These are phyloP conservation scores for Laburnicola sp. DNA, from an alignment of 2,329 filamentous ascomycete genomes.

Conservation along the genomic window DNA sequence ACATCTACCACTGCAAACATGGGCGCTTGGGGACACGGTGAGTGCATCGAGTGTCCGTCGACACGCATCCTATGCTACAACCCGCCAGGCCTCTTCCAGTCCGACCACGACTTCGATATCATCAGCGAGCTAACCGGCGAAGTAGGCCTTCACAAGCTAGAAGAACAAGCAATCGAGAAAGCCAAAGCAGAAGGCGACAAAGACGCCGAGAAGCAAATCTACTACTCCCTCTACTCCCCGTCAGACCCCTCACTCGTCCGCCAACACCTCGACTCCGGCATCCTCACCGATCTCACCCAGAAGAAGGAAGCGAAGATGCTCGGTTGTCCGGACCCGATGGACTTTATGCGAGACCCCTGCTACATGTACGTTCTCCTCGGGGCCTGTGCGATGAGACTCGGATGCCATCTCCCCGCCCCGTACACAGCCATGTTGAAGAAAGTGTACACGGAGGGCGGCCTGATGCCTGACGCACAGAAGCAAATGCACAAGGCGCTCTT, in stretches of 20 bases:
- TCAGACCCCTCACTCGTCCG: slow-evolving; percentile 21
- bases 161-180: slow-evolving; percentile 13
- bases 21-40: slow-evolving; percentile 23
- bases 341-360: slow-evolving; percentile 15
- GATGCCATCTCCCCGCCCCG: slow-evolving; percentile 15
- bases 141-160: slow-evolving; percentile 18
- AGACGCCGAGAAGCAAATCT: slow-evolving; percentile 12
- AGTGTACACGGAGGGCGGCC: slow-evolving; percentile 20
- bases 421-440: slow-evolving; percentile 22
- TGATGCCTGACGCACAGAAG: slow-evolving; percentile 18
- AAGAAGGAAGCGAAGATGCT: slow-evolving; percentile 19
- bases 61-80: background rate
- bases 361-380: slow-evolving; percentile 24
- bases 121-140: slow-evolving; percentile 15
- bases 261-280: slow-evolving; percentile 22
- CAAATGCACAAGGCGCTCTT: slow-evolving; percentile 27
- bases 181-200: slow-evolving; percentile 17
- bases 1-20: slow-evolving; percentile 6
- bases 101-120: slow-evolving; percentile 25
- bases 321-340: background rate
- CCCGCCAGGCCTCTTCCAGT: slow-evolving; percentile 24
- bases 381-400: slow-evolving; percentile 25
- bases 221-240: slow-evolving; percentile 13
- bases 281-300: slow-evolving; percentile 16
- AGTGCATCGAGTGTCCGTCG: background rate